phyloP scores from a whole-genome alignment of 257 asterid species.

The Solanum medicagineum region DNA sequence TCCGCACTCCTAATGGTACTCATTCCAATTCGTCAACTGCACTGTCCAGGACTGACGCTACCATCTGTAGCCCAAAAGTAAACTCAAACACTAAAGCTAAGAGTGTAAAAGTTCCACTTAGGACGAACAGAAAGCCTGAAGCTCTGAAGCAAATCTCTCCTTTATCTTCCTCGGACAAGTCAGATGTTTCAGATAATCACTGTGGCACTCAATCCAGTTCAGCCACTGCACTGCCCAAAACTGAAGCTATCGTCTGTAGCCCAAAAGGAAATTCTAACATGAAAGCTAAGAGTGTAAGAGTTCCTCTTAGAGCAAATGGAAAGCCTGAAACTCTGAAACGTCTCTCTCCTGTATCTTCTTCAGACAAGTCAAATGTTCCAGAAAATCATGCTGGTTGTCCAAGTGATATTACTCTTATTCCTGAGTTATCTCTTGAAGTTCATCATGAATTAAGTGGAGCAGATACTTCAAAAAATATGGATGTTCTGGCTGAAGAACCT shows the following conservation, averaged over 20 bases:
- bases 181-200: constrained; percentile 8
- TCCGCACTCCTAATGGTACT: constrained; percentile 53
- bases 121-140: constrained; percentile 12
- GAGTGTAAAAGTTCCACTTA: constrained; percentile 28
- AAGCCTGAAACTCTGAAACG: constrained; percentile 20
- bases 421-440: constrained; percentile 22
- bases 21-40: constrained; percentile 18
- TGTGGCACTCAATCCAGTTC: constrained; percentile 20
- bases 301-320: constrained; percentile 16
- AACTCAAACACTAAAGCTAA: constrained; percentile 45
- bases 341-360: constrained; percentile 11
- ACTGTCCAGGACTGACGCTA: constrained; percentile 32
- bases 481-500: neutral
- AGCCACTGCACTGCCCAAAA: constrained; percentile 21
- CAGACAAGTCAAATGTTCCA: constrained; percentile 16
- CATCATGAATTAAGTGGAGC: constrained; percentile 12
- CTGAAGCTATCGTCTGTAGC: constrained; percentile 25
- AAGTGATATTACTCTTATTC: constrained; percentile 8
- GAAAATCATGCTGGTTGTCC: constrained; percentile 1
- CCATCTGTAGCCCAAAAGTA: constrained; percentile 27
- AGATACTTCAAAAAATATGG: neutral
- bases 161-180: constrained; percentile 13
- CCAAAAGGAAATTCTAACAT: constrained; percentile 34
- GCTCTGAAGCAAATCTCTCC: constrained; percentile 18
- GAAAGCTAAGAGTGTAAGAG: constrained; percentile 38